Evolutionary conservation across 495 filamentous ascomycete species (phyloP).

Genomic region (Penicillium coprophilum): DNA sequence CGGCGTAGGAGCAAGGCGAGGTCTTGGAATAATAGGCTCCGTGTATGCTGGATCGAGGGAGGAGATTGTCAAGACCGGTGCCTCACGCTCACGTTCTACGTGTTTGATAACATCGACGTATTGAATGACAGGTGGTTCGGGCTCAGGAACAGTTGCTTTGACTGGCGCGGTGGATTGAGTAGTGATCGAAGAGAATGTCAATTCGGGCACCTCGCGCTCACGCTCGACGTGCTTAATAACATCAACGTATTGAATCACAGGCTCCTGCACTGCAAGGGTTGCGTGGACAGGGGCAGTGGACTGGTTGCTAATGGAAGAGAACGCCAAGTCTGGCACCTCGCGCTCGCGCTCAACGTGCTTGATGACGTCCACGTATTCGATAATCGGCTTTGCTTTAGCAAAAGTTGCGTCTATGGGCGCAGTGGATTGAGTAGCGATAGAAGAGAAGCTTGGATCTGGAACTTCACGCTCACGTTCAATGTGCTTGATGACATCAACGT

Average conservation of each 20-base stretch:
- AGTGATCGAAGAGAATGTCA: constrained; percentile 51
- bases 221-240: constrained; percentile 13
- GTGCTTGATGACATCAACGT: constrained; percentile 12
- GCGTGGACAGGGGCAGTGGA: constrained; percentile 25
- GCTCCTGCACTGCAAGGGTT: constrained; percentile 10
- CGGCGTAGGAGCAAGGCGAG: constrained; percentile 28
- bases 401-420: neutral
- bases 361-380: constrained; percentile 1
- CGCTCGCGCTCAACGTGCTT: constrained; percentile 16
- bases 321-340: constrained; percentile 24
- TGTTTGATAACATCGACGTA: constrained; percentile 15
- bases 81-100: constrained; percentile 11
- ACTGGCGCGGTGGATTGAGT: constrained; percentile 53
- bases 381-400: constrained; percentile 14
- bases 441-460: constrained; percentile 4
- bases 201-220: constrained; percentile 20
- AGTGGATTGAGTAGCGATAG: constrained; percentile 1
- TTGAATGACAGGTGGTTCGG: constrained; percentile 15
- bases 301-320: constrained; percentile 29
- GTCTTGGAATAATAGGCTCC: constrained; percentile 14
- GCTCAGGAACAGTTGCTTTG: constrained; percentile 27
- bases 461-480: constrained; percentile 10
- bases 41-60: constrained; percentile 16
- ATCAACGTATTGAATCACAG: constrained; percentile 11
- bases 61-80: constrained; percentile 16